A percentile compares a stretch with the other conserved stretches of the same genome.
These are phyloP conservation scores for Murraya koenigii DNA, from an alignment of 345 rosid genomes.

Conservation along the genomic window DNA sequence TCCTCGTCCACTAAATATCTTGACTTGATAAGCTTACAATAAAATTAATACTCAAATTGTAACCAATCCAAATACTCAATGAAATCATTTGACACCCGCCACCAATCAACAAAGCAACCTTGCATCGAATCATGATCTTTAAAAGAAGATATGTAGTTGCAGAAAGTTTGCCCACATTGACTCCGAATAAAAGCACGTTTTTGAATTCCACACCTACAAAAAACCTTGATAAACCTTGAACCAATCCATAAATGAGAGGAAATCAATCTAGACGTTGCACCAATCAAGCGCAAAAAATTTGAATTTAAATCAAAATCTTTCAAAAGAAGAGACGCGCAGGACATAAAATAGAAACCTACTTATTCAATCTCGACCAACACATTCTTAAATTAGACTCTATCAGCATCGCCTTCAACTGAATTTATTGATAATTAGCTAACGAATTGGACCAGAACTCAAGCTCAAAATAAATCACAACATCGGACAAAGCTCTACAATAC, in stretches of 20 bases:
- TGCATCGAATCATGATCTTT: background rate
- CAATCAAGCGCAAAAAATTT: background rate
- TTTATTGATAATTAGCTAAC: background rate
- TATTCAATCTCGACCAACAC: background rate
- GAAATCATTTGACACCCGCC: background rate
- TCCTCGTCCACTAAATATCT: background rate
- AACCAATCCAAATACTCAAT: background rate
- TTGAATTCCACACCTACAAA: conserved; percentile 2
- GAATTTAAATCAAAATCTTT: background rate
- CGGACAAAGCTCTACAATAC: background rate
- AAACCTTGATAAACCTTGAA: background rate
- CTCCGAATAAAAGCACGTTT: background rate
- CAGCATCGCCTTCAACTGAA: background rate
- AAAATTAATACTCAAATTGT: background rate
- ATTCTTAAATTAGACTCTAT: background rate
- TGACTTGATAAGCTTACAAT: background rate
- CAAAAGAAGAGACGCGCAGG: background rate
- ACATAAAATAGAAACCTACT: background rate
- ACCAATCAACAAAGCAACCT: background rate
- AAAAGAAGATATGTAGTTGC: background rate
- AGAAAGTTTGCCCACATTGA: background rate
- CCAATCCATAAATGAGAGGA: background rate
- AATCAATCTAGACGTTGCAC: background rate
- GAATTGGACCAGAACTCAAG: background rate
- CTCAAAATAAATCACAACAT: background rate